Evolutionary conservation across 805 yeast species (phyloP).

Genomic region (Candida sonorensis): DNA sequence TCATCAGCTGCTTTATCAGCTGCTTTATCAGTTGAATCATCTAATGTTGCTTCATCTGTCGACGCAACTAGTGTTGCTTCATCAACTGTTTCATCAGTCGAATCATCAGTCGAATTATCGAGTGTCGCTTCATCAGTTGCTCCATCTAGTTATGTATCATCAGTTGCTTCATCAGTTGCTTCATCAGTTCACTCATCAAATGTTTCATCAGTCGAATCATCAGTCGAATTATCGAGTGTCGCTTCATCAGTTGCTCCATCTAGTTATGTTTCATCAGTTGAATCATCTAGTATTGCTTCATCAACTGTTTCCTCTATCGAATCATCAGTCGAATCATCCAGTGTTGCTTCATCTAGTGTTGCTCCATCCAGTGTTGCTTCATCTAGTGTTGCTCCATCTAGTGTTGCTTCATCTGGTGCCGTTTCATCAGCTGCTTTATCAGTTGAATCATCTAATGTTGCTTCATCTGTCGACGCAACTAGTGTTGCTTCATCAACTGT

Average conservation of each 20-base stretch:
- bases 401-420: too few relatives aligned
- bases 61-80: slow-evolving; percentile 2
- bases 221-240: neutral
- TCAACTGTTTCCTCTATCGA: neutral
- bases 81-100: slow-evolving; percentile 1
- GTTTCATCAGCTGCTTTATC: neutral
- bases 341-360: neutral
- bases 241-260: neutral
- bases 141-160: neutral
- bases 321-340: neutral
- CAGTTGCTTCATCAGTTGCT: neutral
- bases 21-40: too few relatives aligned
- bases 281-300: neutral
- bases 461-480: too few relatives aligned
- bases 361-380: too few relatives aligned
- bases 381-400: too few relatives aligned
- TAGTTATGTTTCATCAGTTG: neutral
- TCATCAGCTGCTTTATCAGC: slow-evolving; percentile 2
- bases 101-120: too few relatives aligned
- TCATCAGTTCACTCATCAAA: too few relatives aligned
- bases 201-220: neutral
- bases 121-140: slow-evolving; percentile 2
- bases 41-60: neutral
- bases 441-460: too few relatives aligned
- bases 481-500: neutral